Conservation (phyloP, 176 grass and related monocot genomes). For the Oryza nivara region DNA sequence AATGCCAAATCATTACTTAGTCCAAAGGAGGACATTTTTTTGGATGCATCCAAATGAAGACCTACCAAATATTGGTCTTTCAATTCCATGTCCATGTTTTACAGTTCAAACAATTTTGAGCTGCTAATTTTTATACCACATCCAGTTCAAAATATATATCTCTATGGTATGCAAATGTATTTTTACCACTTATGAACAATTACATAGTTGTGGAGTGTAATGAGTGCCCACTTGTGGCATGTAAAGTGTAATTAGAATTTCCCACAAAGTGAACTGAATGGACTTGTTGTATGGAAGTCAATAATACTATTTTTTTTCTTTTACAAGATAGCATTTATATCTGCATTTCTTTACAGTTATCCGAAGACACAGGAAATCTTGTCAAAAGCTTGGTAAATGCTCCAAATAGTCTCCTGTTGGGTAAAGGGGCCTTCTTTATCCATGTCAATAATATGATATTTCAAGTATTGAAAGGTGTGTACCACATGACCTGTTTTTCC, state of each 20-base stretch:
- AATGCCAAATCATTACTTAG: not conserved
- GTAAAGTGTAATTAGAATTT: not conserved
- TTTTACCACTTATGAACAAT: not conserved
- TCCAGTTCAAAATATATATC: conserved; percentile 20
- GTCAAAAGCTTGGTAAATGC: conserved; percentile 79
- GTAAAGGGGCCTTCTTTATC: conserved; percentile 85
- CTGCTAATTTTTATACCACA: not conserved
- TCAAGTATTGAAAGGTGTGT: conserved; percentile 88
- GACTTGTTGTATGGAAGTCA: not conserved
- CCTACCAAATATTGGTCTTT: not conserved
- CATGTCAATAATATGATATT: conserved; percentile 78
- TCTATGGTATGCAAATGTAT: not conserved
- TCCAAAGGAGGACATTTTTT: not conserved
- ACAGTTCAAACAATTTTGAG: conserved; percentile 2
- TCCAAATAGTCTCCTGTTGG: conserved; percentile 79
- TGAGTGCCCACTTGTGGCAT: not conserved
- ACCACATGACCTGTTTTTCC: conserved; percentile 16
- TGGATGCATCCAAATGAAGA: not conserved
- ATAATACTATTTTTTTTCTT: not conserved
- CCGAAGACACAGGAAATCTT: conserved; percentile 61
- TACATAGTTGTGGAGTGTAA: not conserved
- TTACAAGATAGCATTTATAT: not conserved
- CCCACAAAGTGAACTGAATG: not conserved
- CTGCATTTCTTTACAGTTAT: conserved; percentile 63
- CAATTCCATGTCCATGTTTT: conserved; percentile 6